Evolutionary conservation across 2,329 filamentous ascomycete species (phyloP).

Genomic region (Nigrospora oryzae): DNA sequence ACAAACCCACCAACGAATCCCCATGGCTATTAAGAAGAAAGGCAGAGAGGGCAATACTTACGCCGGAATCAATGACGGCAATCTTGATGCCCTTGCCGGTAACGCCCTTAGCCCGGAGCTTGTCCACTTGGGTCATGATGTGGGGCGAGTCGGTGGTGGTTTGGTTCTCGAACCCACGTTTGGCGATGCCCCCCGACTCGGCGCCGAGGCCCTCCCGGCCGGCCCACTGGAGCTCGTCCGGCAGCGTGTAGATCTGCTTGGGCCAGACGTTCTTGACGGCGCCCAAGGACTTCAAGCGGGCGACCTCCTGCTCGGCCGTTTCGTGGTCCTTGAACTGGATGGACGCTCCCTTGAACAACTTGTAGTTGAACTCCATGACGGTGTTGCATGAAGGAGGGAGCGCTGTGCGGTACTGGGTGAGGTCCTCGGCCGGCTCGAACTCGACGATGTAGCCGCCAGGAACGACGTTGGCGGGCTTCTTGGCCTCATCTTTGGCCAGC

Average conservation of each 20-base stretch:
- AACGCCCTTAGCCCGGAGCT: constrained; percentile 37
- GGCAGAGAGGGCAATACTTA: constrained; percentile 20
- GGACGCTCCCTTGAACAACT: constrained; percentile 46
- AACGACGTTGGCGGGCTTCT: constrained; percentile 12
- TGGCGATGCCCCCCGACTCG: constrained; percentile 15
- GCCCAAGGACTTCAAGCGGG: constrained; percentile 29
- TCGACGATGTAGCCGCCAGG: constrained; percentile 45
- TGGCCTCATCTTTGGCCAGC: background rate
- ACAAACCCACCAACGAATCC: background rate
- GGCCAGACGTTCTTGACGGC: constrained; percentile 42
- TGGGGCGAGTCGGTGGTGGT: constrained; percentile 36
- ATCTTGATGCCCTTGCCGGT: constrained; percentile 44
- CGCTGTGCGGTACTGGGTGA: no score
- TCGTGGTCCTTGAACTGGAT: constrained; percentile 38
- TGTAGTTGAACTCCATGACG: constrained; percentile 31
- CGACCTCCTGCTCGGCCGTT: constrained; percentile 32
- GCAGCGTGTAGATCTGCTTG: constrained; percentile 34
- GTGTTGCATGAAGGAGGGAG: constrained; percentile 12
- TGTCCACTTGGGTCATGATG: constrained; percentile 47
- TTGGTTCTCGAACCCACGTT: constrained; percentile 23
- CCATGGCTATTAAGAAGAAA: background rate
- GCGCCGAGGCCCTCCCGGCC: constrained; percentile 16
- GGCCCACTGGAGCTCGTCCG: constrained; percentile 35
- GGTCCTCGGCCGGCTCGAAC: constrained; percentile 19
- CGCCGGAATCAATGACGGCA: constrained; percentile 45